A percentile compares a stretch with the other conserved stretches of the same genome.
Evolutionary conservation across 352 stramenopile genomes (phyloP).

Genomic region (Globisporangium iwayamae): DNA sequence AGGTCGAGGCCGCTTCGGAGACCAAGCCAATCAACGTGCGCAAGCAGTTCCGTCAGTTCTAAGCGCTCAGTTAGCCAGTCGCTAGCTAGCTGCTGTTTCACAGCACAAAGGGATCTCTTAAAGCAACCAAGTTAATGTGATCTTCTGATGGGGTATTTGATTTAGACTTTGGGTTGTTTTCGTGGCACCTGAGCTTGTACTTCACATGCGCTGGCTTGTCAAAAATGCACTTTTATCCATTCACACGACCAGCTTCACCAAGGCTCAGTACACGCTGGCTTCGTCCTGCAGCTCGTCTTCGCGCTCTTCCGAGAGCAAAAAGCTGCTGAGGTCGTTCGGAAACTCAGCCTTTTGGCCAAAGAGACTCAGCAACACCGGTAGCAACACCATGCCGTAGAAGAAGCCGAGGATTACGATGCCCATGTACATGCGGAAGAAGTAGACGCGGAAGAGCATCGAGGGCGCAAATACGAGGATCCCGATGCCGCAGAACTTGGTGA

Average conservation of each 20-base stretch:
- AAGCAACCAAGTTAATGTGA: not conserved
- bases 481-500: slow-evolving; percentile 91
- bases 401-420: slow-evolving; percentile 83
- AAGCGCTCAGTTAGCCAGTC: slow-evolving; percentile 35
- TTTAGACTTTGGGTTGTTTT: not conserved
- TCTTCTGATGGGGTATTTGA: slow-evolving; percentile 9
- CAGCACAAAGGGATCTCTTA: not conserved
- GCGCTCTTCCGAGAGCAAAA: slow-evolving; percentile 66
- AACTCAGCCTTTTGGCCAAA: slow-evolving; percentile 49
- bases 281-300: slow-evolving; percentile 56
- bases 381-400: slow-evolving; percentile 77
- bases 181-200: not conserved
- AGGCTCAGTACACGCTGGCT: slow-evolving; percentile 9
- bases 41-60: slow-evolving; percentile 99
- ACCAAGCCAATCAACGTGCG: slow-evolving; percentile 96
- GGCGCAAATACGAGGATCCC: slow-evolving; percentile 85
- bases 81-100: not conserved
- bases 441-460: slow-evolving; percentile 90
- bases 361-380: slow-evolving; percentile 80
- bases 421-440: slow-evolving; percentile 94
- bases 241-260: not conserved
- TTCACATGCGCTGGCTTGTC: not conserved
- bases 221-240: not conserved
- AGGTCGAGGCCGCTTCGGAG: slow-evolving; percentile 95
- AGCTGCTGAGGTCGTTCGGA: slow-evolving; percentile 64